Evolutionary conservation across 495 filamentous ascomycete genomes (phyloP).

Genomic region (Xylaria bambusicola): DNA sequence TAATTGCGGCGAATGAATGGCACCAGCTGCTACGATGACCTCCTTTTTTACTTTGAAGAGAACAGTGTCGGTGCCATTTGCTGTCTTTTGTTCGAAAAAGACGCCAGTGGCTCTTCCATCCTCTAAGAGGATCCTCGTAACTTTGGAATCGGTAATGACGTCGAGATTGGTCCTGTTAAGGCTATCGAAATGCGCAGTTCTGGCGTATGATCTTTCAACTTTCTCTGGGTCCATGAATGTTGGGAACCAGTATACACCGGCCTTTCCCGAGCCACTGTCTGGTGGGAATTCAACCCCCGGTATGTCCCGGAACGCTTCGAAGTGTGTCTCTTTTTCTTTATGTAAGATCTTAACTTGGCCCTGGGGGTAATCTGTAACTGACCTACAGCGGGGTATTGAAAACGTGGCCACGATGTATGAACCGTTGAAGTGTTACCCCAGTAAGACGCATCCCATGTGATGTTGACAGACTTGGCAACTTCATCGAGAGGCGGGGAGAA

Average conservation of each 20-base stretch:
- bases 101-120: slow-evolving; percentile 42
- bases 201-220: slow-evolving; percentile 42
- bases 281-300: slow-evolving; percentile 42
- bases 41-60: slow-evolving; percentile 52
- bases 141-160: slow-evolving; percentile 41
- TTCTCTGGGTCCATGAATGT: slow-evolving; percentile 46
- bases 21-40: slow-evolving; percentile 61
- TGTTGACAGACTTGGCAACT: slow-evolving; percentile 38
- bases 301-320: slow-evolving; percentile 42
- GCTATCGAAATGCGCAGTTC: slow-evolving; percentile 40
- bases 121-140: slow-evolving; percentile 37
- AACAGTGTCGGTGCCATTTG: slow-evolving; percentile 22
- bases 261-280: slow-evolving; percentile 43
- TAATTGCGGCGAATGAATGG: slow-evolving; percentile 60
- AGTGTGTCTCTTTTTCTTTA: slow-evolving; percentile 22
- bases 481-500: slow-evolving; percentile 40
- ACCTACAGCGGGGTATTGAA: slow-evolving; percentile 41
- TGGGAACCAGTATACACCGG: slow-evolving; percentile 49
- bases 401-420: slow-evolving; percentile 45
- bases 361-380: background rate
- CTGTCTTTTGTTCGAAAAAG: slow-evolving; percentile 24
- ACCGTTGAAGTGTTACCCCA: slow-evolving; percentile 47
- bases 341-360: background rate
- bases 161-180: slow-evolving; percentile 42
- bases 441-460: slow-evolving; percentile 42